Base-by-base conservation (phyloP, 2,329 filamentous ascomycete species). In the Arthrocladium fulminans region DNA sequence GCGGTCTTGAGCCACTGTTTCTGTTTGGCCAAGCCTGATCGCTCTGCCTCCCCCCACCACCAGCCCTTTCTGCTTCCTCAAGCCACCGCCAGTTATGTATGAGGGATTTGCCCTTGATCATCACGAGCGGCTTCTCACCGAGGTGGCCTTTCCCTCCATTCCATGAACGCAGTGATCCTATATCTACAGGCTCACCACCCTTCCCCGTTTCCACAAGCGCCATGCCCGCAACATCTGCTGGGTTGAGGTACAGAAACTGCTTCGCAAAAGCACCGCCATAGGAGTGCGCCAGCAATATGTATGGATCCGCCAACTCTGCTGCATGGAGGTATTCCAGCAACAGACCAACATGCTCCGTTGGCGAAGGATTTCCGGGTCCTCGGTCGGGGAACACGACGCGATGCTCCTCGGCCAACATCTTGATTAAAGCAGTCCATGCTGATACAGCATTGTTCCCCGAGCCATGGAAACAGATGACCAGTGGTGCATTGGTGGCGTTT, bases 221-320 rank as follows among this genome's bases (percentile, higher is more conserved):
- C 59, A 69, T 64, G 1, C 67, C 66, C 1, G 52, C 58, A 2
- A 69, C 60, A 13, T 60, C 53, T 3, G 51, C 50, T 0, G 55
- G 48, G 29, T 60, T 56, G 0, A 62, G 47, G 44, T 69, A 63
- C 4, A 69, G 54, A 47, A 61, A 68, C 42, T 68, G 65, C 5
- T 67, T 62, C 19, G 65, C 66, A 42, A 69, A 54, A 30, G 67
- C 62, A 1, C 58, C 67, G 9, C 67, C 67, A 44, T 68, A 69
- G 8, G 65, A 68, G 50, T 70, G 67, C 0, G 59, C 66, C 2
- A 64, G 59, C 3, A 70, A 54, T 3, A 68, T 29, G n/a, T 63
- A 57, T 1, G 64, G 66, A 2, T 10, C 22, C 9, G 15, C 6
- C 13, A 47, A 10, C 5, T 4, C 9, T 4, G 19, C 3, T 22